Base-by-base conservation (phyloP, 768 basidiomycete genomes). In the Tubosaeta sp. region DNA sequence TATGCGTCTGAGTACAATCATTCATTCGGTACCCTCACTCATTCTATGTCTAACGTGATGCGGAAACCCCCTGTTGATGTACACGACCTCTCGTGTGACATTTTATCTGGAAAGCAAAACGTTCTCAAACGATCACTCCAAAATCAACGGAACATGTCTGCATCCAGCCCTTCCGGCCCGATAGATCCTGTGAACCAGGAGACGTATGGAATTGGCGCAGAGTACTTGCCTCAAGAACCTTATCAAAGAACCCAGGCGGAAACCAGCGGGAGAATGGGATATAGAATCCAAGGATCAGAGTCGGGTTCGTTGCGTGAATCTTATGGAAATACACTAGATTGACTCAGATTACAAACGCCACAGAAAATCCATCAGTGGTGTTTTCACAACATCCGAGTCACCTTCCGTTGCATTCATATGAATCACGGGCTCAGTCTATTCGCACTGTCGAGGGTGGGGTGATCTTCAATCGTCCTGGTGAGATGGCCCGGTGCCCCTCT, bases 231-330 rank as follows among this genome's bases (percentile, higher is more conserved):
- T 49, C 60, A 22, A 33, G 51, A 39, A 57, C 13, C 42, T 31
- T 48, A 37, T 46, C 29, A 27, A 49, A 42, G 17, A 50, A 51
- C 43, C 39, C 56, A 52, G 46, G 44, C n/a, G 43, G 52, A 27
- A 45, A 32, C n/a, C 22, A 27, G 22, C 25, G 48, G 34, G 35
- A 33, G 38, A 33, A n/a, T 7, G 19, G 50, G 55, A 44, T 45
- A 42, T 26, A 19, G 35, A 47, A 64, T 41, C 62, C 59, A 45
- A 54, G 57, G 55, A 50, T 62, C 22, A 35, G 37, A 8, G 14
- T 32, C 48, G 29, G 62, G 56, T 65, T 55, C 34, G 35, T 52
- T 22, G 19, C 16, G 39, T 33, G 41, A 50, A 54, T 39, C 46
- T 31, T 46, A 16, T 38, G 29, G 29, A 43, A 44, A 48, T 44